These are phyloP conservation scores for Backusella sp. DNA, from an alignment of 192 early-diverging fungal species.

Conservation along the genomic window DNA sequence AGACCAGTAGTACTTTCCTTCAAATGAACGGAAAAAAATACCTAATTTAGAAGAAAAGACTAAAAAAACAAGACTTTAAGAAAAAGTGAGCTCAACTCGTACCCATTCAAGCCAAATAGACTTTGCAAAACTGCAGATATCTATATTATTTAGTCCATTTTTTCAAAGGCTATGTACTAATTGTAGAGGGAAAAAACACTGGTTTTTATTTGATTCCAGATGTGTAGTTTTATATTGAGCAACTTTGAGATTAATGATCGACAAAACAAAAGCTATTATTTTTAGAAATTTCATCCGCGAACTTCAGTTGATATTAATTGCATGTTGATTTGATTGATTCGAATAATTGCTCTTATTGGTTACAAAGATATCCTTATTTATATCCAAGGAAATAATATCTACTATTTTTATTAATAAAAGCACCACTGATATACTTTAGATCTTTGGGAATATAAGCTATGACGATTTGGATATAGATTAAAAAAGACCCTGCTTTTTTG, in stretches of 20 bases:
- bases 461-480: not conserved
- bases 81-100: not conserved
- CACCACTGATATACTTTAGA: too few species aligned
- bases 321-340: not conserved
- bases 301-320: not conserved
- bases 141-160: not conserved
- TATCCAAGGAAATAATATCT: not conserved
- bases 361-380: not conserved
- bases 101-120: too few species aligned
- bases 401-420: too few species aligned
- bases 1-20: not conserved
- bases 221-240: not conserved
- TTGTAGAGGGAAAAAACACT: not conserved
- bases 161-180: not conserved
- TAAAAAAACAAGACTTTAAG: not conserved
- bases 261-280: not conserved
- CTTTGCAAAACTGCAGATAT: too few species aligned
- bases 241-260: not conserved
- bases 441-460: too few species aligned
- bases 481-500: not conserved
- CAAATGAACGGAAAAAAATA: not conserved
- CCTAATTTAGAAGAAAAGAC: not conserved
- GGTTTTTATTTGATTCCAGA: not conserved
- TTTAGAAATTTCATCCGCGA: not conserved
- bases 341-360: not conserved